Base-by-base conservation (phyloP, 306 rosid species). In the Geum urbanum region DNA sequence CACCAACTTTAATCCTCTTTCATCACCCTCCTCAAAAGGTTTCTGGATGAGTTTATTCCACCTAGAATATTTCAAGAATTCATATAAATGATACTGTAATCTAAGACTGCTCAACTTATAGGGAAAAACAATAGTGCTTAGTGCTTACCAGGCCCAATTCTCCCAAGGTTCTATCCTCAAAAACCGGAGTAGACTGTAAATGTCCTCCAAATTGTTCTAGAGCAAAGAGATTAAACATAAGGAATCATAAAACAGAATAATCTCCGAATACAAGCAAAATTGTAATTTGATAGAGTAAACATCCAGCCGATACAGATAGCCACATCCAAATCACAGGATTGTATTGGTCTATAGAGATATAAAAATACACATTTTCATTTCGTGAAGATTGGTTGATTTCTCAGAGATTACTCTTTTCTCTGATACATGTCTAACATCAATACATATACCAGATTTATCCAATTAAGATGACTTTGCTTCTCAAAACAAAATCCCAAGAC, bases 91-190 rank as follows among this genome's bases (percentile, higher is more conserved):
- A 32, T 63, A 55, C 70, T 75, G 67, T 35, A 71, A 55, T 72
- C 46, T 20, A 15, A 20, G 4, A 12, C 41, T 5, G 18, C 41
- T 27, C 44, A 41, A 81, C 63, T 57, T 40, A 64, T 73, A 50
- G 54, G 54, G 46, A 60, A 49, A 49, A 47, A 52, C 68, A 60
- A 63, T 46, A 41, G 49, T 62, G 63, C 77, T 79, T 46, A 41
- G 49, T 62, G 63, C 77, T 79, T 77, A 92, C 98, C 98, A 92
- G 40, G 91, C 98, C 98, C 98, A 92, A 74, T 87, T 85, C 74
- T 96, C 98, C 98, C 98, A 92, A 74, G 98, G 98, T 82, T 92
- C 98, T 79, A 90, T 81, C 79, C 91, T 85, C 78, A 92, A 82
- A 78, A 92, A 92, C 79, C 96, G 92, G 61, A 92, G 94, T 83